Conservation (phyloP, 2,329 filamentous ascomycete species). For the Claviceps sp. region DNA sequence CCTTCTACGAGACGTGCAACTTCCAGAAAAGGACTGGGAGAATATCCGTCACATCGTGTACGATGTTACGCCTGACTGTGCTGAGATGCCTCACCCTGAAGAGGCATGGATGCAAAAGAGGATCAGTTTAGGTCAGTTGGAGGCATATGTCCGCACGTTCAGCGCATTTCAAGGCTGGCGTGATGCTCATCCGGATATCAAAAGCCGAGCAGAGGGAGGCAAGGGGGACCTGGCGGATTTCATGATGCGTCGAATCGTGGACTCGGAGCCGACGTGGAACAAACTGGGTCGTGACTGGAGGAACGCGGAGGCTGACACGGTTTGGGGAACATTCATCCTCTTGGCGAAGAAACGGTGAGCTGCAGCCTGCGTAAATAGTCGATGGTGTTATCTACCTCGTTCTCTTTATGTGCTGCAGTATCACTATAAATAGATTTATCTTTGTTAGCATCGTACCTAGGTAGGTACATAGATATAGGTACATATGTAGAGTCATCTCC, state of each 20-base stretch:
- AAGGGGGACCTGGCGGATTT: slow-evolving; percentile 48
- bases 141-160: slow-evolving; percentile 49
- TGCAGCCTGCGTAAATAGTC: background rate
- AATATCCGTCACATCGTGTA: slow-evolving; percentile 41
- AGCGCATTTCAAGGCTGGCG: slow-evolving; percentile 46
- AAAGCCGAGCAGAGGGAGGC: slow-evolving; percentile 38
- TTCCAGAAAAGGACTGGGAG: slow-evolving; percentile 37
- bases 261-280: slow-evolving; percentile 39
- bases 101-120: slow-evolving; percentile 37
- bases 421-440: too few species aligned
- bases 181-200: slow-evolving; percentile 36
- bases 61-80: slow-evolving; percentile 34
- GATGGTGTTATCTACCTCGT: too few species aligned
- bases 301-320: slow-evolving; percentile 39
- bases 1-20: slow-evolving; percentile 35
- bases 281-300: slow-evolving; percentile 34
- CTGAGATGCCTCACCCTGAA: slow-evolving; percentile 18
- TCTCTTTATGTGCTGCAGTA: too few species aligned
- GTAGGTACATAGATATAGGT: too few species aligned
- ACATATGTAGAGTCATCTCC: too few species aligned
- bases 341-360: slow-evolving; percentile 32
- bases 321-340: slow-evolving; percentile 49
- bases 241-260: slow-evolving; percentile 45
- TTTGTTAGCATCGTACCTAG: too few species aligned
- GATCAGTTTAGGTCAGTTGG: slow-evolving; percentile 42